These are phyloP conservation scores for Brassica carinata DNA, from an alignment of 345 rosid species.

Conservation along the genomic window DNA sequence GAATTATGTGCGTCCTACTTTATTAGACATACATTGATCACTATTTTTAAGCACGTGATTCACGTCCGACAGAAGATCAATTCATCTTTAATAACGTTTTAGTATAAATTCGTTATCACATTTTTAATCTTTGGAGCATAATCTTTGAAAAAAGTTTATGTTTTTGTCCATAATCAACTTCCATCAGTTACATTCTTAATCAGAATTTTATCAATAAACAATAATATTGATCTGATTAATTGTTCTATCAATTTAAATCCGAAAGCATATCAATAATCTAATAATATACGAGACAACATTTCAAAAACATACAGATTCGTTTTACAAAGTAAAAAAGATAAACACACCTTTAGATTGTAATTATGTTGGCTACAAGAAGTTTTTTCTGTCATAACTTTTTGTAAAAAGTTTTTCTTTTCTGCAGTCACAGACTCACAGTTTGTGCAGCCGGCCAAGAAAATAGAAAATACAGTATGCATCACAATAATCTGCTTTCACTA, in stretches of 20 bases:
- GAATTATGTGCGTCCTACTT: conserved; percentile 20
- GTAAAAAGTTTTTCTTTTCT: too few species aligned
- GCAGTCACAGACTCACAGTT: too few species aligned
- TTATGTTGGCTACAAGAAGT: background rate
- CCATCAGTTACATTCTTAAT: background rate
- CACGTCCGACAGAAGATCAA: background rate
- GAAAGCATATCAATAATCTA: background rate
- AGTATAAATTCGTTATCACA: too few species aligned
- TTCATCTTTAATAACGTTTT: background rate
- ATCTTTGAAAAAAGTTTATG: too few species aligned
- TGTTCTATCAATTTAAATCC: too few species aligned
- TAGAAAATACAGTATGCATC: too few species aligned
- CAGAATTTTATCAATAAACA: background rate
- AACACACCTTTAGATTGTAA: too few species aligned
- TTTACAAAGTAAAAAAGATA: background rate
- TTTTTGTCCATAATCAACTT: background rate
- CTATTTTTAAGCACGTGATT: background rate
- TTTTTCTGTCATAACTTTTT: background rate
- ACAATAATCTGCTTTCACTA: too few species aligned
- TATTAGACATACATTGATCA: background rate
- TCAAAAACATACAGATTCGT: background rate
- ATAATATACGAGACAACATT: background rate
- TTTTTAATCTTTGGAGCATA: too few species aligned
- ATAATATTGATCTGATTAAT: too few species aligned
- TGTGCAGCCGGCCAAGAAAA: too few species aligned